These are phyloP conservation scores for Fusarium succisae DNA, from an alignment of 2,329 filamentous ascomycete genomes.

Conservation along the genomic window DNA sequence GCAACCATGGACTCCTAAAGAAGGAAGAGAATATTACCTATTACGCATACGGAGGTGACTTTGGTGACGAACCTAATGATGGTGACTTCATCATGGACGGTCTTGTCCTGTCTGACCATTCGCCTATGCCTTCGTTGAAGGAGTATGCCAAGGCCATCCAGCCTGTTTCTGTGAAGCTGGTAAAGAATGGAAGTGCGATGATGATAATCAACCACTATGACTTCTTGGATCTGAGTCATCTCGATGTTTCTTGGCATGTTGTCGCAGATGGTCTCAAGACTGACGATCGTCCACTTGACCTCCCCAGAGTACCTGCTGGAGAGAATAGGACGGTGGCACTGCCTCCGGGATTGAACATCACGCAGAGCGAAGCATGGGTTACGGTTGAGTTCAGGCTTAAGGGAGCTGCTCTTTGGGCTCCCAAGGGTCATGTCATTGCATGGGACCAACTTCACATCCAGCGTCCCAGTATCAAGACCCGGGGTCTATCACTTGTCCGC, in stretches of 20 bases:
- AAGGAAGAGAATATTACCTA: not conserved
- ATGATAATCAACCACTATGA: conserved; percentile 6
- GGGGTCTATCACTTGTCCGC: accelerated
- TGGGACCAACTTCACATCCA: conserved; percentile 21
- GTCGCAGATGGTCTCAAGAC: conserved; percentile 6
- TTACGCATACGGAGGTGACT: conserved; percentile 67
- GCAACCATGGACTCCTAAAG: conserved; percentile 55
- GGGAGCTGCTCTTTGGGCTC: not conserved
- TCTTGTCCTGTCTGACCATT: conserved; percentile 42
- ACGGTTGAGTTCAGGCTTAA: conserved; percentile 8
- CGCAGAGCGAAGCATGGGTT: not conserved
- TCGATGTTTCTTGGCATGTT: conserved; percentile 13
- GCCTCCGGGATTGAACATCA: accelerated
- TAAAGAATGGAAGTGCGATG: not conserved
- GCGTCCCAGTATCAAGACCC: accelerated
- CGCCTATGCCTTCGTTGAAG: conserved; percentile 2
- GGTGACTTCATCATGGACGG: conserved; percentile 68
- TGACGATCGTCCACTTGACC: not conserved
- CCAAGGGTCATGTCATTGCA: not conserved
- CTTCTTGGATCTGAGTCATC: conserved; percentile 9
- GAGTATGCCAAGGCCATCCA: conserved; percentile 29
- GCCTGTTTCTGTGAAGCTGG: not conserved
- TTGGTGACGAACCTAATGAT: conserved; percentile 69
- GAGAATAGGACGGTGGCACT: not conserved
- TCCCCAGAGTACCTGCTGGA: not conserved